Evolutionary conservation across 179 eudicot species (phyloP).

Genomic region (Beta macrorhiza): DNA sequence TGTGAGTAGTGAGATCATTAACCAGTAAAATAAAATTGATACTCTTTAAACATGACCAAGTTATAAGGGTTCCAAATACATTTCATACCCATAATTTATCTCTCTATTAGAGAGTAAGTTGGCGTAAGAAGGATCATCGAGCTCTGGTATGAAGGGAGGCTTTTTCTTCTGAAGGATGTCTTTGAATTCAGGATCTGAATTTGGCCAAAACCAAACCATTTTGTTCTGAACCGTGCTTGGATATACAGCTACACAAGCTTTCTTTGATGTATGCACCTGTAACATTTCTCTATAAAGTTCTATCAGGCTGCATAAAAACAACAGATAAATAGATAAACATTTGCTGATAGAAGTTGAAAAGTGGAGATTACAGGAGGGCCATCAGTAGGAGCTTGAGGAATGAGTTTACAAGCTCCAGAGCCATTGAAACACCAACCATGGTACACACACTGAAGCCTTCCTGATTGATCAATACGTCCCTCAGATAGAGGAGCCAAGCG

Average conservation of each 20-base stretch:
- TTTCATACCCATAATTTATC: conserved; percentile 61
- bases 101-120: conserved; percentile 45
- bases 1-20: no score
- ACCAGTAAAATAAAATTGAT: no score
- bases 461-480: conserved; percentile 80
- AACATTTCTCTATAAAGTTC: neutral
- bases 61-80: neutral
- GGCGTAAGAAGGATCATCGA: conserved; percentile 77
- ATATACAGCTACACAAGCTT: conserved; percentile 74
- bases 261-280: conserved; percentile 69
- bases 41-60: neutral
- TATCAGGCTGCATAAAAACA: neutral
- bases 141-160: conserved; percentile 70
- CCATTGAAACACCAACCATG: conserved; percentile 92
- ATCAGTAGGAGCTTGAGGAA: conserved; percentile 79
- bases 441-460: conserved; percentile 80
- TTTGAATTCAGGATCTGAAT: conserved; percentile 53
- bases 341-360: neutral
- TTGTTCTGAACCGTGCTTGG: conserved; percentile 73
- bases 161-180: conserved; percentile 49
- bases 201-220: conserved; percentile 92
- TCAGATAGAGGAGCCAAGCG: conserved; percentile 80
- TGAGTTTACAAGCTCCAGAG: conserved; percentile 69
- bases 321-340: neutral
- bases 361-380: conserved; percentile 64